Conservation (phyloP, 2,329 filamentous ascomycete species). For the Ilyonectria robusta region DNA sequence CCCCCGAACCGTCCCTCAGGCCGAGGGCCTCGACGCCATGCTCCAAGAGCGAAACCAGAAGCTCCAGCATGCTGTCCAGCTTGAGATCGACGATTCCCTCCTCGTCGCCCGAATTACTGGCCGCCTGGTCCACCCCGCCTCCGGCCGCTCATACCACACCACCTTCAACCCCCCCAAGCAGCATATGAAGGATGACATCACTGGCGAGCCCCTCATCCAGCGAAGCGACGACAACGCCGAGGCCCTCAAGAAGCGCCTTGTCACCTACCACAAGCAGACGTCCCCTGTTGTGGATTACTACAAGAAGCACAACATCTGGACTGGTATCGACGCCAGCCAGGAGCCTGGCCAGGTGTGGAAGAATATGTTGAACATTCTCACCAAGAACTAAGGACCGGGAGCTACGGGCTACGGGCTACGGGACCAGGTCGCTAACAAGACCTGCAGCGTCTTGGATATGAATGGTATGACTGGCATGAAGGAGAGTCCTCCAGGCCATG, state of each 20-base stretch:
- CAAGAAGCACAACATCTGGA: constrained; percentile 98
- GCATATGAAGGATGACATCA: constrained; percentile 95
- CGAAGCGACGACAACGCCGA: constrained; percentile 97
- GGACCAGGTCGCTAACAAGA: constrained; percentile 2
- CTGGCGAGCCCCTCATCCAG: constrained; percentile 96
- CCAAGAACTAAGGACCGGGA: constrained; percentile 52
- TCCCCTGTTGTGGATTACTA: constrained; percentile 95
- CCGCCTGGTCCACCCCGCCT: constrained; percentile 94
- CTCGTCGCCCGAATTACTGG: constrained; percentile 97
- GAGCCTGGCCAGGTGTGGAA: constrained; percentile 97
- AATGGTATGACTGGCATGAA: constrained; percentile 43
- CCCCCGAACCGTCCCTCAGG: constrained; percentile 95
- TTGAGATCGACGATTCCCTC: constrained; percentile 95
- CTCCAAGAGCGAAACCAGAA: constrained; percentile 82
- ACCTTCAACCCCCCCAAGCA: constrained; percentile 98
- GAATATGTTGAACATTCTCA: constrained; percentile 88
- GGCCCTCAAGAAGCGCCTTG: constrained; percentile 93
- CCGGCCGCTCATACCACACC: constrained; percentile 96
- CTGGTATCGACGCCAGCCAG: constrained; percentile 94
- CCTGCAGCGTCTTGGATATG: constrained; percentile 45
- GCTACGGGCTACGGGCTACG: constrained; percentile 5
- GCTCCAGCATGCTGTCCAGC: constrained; percentile 95
- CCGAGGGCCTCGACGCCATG: constrained; percentile 95
- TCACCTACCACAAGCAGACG: constrained; percentile 95
- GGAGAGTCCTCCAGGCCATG: constrained; percentile 41